Evolutionary conservation across 169 alveolate species (phyloP).

Genomic region (Plasmodium ovale): DNA sequence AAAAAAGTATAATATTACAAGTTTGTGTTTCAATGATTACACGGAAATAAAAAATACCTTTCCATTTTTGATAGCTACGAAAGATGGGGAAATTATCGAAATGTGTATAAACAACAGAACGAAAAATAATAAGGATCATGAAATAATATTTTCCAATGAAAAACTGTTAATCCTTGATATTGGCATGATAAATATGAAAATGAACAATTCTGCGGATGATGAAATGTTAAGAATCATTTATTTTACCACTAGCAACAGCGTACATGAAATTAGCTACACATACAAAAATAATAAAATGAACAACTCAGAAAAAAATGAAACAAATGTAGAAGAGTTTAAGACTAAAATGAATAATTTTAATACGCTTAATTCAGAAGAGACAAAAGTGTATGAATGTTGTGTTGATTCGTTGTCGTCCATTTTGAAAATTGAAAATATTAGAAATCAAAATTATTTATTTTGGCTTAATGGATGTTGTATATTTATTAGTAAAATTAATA

Average conservation of each 20-base stretch:
- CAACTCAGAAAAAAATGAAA: constrained; percentile 20
- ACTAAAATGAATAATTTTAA: neutral
- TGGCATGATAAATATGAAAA: constrained; percentile 25
- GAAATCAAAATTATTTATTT: constrained; percentile 66
- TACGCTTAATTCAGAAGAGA: constrained; percentile 6
- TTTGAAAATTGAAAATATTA: constrained; percentile 57
- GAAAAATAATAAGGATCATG: constrained; percentile 35
- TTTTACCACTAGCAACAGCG: constrained; percentile 58
- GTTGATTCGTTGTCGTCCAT: constrained; percentile 65
- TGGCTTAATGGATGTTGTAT: constrained; percentile 74
- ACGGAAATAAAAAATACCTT: constrained; percentile 31
- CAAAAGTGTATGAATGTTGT: constrained; percentile 69
- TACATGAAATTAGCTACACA: constrained; percentile 73
- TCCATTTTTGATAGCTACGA: constrained; percentile 57
- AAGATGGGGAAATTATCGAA: constrained; percentile 70
- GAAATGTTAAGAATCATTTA: constrained; percentile 56
- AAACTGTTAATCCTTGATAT: constrained; percentile 56
- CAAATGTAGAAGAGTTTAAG: neutral
- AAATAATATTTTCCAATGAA: constrained; percentile 26
- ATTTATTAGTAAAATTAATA: constrained; percentile 70
- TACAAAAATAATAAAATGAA: constrained; percentile 15
- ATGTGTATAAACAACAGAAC: constrained; percentile 64
- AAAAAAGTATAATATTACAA: constrained; percentile 63
- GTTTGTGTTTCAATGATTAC: constrained; percentile 45
- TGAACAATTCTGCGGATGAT: neutral